A percentile compares a stretch with the other conserved stretches of the same genome.
These are phyloP conservation scores for Wickerhamiella lipophila DNA, from an alignment of 805 yeast species.

Conservation along the genomic window DNA sequence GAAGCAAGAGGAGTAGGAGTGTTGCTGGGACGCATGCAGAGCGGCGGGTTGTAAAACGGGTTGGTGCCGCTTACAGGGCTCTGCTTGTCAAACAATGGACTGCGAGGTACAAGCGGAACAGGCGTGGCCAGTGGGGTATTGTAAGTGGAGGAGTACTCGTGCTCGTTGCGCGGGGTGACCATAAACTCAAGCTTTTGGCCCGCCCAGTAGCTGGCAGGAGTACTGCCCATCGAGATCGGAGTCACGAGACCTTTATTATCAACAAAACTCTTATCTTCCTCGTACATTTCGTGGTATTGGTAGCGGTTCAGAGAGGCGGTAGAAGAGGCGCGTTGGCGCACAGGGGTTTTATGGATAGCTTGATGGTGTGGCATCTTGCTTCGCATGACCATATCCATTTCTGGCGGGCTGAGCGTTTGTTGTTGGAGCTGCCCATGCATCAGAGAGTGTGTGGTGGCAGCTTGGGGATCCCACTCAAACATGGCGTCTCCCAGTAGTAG, in stretches of 20 bases:
- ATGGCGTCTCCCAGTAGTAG: not conserved
- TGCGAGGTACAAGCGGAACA: constrained; percentile 9
- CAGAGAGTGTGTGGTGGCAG: not conserved
- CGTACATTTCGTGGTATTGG: not conserved
- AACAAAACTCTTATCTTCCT: not conserved
- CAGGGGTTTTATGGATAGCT: constrained; percentile 6
- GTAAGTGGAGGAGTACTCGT: constrained; percentile 4
- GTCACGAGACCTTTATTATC: constrained; percentile 12
- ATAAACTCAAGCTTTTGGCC: constrained; percentile 12
- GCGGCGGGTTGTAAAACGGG: constrained; percentile 27
- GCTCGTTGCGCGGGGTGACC: constrained; percentile 5
- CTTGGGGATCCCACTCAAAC: constrained; percentile 10
- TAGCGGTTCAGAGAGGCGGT: not conserved
- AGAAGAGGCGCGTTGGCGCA: constrained; percentile 12
- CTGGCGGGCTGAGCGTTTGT: constrained; percentile 8
- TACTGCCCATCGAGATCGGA: constrained; percentile 9
- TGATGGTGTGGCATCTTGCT: not conserved
- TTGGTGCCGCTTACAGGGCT: constrained; percentile 16
- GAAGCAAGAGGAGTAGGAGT: not conserved
- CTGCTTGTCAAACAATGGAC: constrained; percentile 3
- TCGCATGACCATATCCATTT: not conserved
- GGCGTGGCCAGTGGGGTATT: constrained; percentile 15
- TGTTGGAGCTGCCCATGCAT: not conserved
- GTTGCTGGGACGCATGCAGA: constrained; percentile 2
- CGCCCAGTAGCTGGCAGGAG: constrained; percentile 10